Evolutionary conservation across 2,329 filamentous ascomycete species (phyloP).

Genomic region (Piedraia hortae): DNA sequence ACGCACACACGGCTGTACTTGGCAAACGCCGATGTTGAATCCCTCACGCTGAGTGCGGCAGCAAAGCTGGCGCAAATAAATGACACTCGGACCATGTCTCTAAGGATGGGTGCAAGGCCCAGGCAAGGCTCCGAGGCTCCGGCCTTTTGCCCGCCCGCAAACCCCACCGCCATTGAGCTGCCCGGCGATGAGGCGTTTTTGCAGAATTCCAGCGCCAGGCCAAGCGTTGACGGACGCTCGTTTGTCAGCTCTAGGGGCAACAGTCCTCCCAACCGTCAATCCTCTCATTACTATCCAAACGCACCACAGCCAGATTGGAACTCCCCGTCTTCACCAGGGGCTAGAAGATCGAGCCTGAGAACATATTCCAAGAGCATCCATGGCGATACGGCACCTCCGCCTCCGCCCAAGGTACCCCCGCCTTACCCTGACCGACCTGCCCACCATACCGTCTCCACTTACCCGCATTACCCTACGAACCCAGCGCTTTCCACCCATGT

Average conservation of each 20-base stretch:
- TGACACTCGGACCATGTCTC: constrained; percentile 42
- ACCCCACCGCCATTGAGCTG: constrained; percentile 13
- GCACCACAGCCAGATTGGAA: background rate
- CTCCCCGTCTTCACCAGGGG: constrained; percentile 1
- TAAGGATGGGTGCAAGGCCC: constrained; percentile 18
- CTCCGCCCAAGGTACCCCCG: background rate
- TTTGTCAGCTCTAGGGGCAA: background rate
- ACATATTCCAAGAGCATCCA: too few species aligned
- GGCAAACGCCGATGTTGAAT: constrained; percentile 41
- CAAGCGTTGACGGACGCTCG: constrained; percentile 26
- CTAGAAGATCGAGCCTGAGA: too few species aligned
- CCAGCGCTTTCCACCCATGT: constrained; percentile 2
- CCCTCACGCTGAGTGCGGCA: constrained; percentile 48
- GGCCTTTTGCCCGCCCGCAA: constrained; percentile 14
- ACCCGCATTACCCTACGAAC: constrained; percentile 5
- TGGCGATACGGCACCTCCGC: constrained; percentile 1
- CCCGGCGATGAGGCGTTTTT: constrained; percentile 7
- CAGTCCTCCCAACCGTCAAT: background rate
- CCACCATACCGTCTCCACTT: constrained; percentile 3
- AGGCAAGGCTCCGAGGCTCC: constrained; percentile 9
- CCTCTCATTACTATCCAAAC: too few species aligned
- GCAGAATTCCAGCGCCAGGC: constrained; percentile 12
- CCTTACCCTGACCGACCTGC: constrained; percentile 1
- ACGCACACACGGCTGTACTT: constrained; percentile 74
- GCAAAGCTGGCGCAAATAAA: constrained; percentile 63